Evolutionary conservation across 768 basidiomycete genomes (phyloP).

Genomic region (Rhodotorula kratochvilovae): DNA sequence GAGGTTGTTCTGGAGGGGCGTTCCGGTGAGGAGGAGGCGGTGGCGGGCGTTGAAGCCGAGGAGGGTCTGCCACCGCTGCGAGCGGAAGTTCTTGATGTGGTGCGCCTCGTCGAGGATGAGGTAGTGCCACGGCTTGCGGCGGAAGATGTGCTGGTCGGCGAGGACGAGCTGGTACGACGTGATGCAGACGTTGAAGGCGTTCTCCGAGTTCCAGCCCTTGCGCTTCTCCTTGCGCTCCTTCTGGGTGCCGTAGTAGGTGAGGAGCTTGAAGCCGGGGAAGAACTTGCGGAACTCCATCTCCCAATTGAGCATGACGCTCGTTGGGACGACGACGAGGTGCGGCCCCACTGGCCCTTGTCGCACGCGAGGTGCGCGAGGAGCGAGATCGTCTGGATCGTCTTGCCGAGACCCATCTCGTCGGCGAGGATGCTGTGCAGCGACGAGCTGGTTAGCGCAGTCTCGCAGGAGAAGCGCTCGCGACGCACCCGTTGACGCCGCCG

Average conservation of each 20-base stretch:
- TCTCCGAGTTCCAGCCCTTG: conserved; percentile 41
- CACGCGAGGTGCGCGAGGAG: conserved; percentile 81
- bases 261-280: conserved; percentile 58
- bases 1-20: conserved; percentile 94
- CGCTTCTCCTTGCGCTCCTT: conserved; percentile 66
- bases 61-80: conserved; percentile 45
- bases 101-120: conserved; percentile 96
- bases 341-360: conserved; percentile 66
- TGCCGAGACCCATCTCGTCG: conserved; percentile 38
- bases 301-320: conserved; percentile 60
- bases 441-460: no score
- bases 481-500: conserved; percentile 50
- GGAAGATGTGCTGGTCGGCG: conserved; percentile 45
- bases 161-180: conserved; percentile 55
- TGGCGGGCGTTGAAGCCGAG: conserved; percentile 69
- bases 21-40: conserved; percentile 89
- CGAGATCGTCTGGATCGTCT: conserved; percentile 93
- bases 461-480: not conserved
- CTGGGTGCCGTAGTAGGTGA: conserved; percentile 86
- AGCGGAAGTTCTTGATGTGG: conserved; percentile 84
- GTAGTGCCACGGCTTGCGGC: conserved; percentile 63
- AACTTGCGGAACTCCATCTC: conserved; percentile 52
- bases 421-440: conserved; percentile 15
- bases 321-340: conserved; percentile 85
- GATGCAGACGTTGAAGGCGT: conserved; percentile 60